These are phyloP conservation scores for Magnolia kwangsiensis DNA, from an alignment of 164 flowering plant species.

Conservation along the genomic window DNA sequence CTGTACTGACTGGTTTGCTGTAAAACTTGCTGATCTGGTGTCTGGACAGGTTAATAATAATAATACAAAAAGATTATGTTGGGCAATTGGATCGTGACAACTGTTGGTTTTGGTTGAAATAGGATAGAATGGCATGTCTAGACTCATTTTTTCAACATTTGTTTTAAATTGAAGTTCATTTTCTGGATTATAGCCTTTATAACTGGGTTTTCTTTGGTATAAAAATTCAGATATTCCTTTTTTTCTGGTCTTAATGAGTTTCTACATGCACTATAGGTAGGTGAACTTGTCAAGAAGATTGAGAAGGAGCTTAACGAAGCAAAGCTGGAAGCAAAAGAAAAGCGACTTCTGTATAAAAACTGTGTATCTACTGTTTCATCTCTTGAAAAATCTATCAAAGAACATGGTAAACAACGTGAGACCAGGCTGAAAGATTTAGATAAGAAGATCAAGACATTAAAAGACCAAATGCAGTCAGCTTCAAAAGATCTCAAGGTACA, in stretches of 20 bases:
- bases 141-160: neutral
- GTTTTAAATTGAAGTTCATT: neutral
- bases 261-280: conserved; percentile 45
- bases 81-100: neutral
- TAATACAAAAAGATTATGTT: no score
- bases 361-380: conserved; percentile 46
- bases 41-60: no score
- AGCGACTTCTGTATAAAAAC: conserved; percentile 41
- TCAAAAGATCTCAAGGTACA: conserved; percentile 81
- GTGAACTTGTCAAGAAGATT: conserved; percentile 67
- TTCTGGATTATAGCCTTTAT: neutral
- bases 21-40: no score
- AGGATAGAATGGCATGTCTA: neutral
- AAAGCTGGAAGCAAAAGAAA: conserved; percentile 51
- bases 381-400: conserved; percentile 79
- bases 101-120: neutral
- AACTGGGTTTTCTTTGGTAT: neutral
- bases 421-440: conserved; percentile 73
- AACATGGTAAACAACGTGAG: conserved; percentile 62
- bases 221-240: neutral
- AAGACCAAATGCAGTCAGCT: conserved; percentile 67
- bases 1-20: no score
- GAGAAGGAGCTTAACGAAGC: conserved; percentile 82
- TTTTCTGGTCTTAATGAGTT: neutral
- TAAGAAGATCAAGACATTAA: conserved; percentile 60